Percentiles rank a stretch among this genome's conserved stretches.
Evolutionary conservation across 2,329 filamentous ascomycete species (phyloP).

Genomic region (Colletotrichum scovillei): DNA sequence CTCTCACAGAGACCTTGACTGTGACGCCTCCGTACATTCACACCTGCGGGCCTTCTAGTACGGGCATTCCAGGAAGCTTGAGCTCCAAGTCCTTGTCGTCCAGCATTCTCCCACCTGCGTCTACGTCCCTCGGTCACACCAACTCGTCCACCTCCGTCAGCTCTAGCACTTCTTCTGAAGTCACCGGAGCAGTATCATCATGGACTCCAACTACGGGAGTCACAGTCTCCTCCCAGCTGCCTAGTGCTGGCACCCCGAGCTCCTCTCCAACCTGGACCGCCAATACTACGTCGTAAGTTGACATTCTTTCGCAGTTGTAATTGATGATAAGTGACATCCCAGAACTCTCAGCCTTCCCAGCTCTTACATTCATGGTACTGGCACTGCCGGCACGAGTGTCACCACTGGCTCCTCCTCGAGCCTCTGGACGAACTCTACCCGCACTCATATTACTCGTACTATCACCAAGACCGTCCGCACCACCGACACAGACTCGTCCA

Average conservation of each 20-base stretch:
- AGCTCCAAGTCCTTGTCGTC: slow-evolving; percentile 15
- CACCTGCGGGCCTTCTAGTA: neutral
- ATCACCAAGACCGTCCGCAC: neutral
- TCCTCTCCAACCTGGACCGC: neutral
- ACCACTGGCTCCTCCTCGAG: neutral
- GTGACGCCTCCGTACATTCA: slow-evolving; percentile 43
- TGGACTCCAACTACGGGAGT: neutral
- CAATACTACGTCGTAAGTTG: slow-evolving; percentile 19
- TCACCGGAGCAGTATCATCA: neutral
- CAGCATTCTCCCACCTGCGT: neutral
- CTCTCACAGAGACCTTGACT: slow-evolving; percentile 45
- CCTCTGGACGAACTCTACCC: slow-evolving; percentile 22
- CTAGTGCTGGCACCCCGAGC: slow-evolving; percentile 17
- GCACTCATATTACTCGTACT: neutral
- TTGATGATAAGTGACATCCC: neutral
- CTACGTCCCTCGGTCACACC: neutral
- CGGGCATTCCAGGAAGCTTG: neutral
- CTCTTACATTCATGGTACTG: slow-evolving; percentile 6
- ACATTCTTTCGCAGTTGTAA: neutral
- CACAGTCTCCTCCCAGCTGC: slow-evolving; percentile 15
- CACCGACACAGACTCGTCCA: neutral
- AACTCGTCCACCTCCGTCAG: slow-evolving; percentile 1
- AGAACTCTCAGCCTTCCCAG: neutral
- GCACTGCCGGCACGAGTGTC: slow-evolving; percentile 2
- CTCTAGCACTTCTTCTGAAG: neutral